phyloP scores from a whole-genome alignment of 2,329 filamentous ascomycete genomes.

The Chaetomium sp. region DNA sequence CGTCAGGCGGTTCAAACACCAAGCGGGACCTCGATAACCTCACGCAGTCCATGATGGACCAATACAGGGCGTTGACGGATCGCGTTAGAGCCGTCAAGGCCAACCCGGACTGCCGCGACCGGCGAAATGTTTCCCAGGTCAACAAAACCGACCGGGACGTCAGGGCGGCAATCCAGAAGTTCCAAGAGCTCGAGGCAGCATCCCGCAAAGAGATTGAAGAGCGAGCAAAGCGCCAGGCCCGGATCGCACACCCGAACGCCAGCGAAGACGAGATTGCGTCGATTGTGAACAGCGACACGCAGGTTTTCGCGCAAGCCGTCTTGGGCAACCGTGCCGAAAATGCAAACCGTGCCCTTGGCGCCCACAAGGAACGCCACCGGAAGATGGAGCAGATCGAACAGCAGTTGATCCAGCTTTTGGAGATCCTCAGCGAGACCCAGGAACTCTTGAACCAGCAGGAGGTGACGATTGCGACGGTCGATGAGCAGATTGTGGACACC shows the following conservation, averaged over 20 bases:
- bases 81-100: conserved; percentile 83
- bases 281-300: conserved; percentile 72
- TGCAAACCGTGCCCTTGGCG: conserved; percentile 74
- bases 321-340: conserved; percentile 81
- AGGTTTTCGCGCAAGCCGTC: conserved; percentile 87
- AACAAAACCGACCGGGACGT: conserved; percentile 77
- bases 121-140: conserved; percentile 78
- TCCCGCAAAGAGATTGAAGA: conserved; percentile 81
- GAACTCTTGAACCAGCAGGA: conserved; percentile 86
- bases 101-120: conserved; percentile 71
- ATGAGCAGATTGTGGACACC: conserved; percentile 84
- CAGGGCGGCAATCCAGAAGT: conserved; percentile 78
- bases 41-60: conserved; percentile 77
- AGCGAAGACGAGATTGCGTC: conserved; percentile 75
- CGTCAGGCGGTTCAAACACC: conserved; percentile 64
- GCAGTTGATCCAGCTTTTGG: conserved; percentile 82
- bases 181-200: conserved; percentile 76
- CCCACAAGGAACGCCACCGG: conserved; percentile 79
- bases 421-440: conserved; percentile 89
- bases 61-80: conserved; percentile 77
- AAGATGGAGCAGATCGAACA: conserved; percentile 90
- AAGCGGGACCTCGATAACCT: conserved; percentile 72
- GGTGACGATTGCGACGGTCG: conserved; percentile 75
- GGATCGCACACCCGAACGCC: conserved; percentile 83
- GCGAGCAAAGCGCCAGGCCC: conserved; percentile 85